phyloP scores from a whole-genome alignment of 2,329 filamentous ascomycete species.

The Penicillium sp. region DNA sequence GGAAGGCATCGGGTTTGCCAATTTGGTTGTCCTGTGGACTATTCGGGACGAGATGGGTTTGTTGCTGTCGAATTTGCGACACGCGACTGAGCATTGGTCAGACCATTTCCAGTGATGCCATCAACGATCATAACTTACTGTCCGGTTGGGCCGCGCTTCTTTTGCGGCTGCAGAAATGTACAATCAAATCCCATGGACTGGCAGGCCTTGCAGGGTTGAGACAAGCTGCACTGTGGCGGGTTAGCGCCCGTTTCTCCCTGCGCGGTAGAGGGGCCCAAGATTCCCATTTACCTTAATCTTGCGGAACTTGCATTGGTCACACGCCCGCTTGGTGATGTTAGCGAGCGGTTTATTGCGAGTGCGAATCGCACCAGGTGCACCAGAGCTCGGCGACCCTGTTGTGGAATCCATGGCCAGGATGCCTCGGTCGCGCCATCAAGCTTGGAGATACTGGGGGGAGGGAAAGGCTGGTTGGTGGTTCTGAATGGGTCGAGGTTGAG shows the following conservation, averaged over 20 bases:
- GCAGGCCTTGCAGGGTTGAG: slow-evolving; percentile 41
- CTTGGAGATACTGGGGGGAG: not conserved
- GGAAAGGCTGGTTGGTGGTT: slow-evolving; percentile 1
- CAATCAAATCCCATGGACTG: slow-evolving; percentile 41
- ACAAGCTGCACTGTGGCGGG: slow-evolving; percentile 38
- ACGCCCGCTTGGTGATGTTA: slow-evolving; percentile 37
- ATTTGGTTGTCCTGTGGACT: slow-evolving; percentile 14
- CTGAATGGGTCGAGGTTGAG: slow-evolving; percentile 8
- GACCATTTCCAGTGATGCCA: not conserved
- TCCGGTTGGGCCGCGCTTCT: slow-evolving; percentile 42
- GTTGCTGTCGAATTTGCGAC: slow-evolving; percentile 39
- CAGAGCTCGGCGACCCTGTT: slow-evolving; percentile 19
- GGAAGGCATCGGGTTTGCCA: slow-evolving; percentile 20
- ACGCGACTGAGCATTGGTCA: slow-evolving; percentile 31
- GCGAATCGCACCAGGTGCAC: slow-evolving; percentile 23
- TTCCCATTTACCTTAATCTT: slow-evolving; percentile 35
- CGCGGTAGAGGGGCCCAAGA: not conserved
- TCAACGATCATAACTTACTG: slow-evolving; percentile 30
- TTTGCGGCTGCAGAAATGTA: slow-evolving; percentile 44
- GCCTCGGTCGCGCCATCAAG: slow-evolving; percentile 18
- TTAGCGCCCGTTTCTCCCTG: slow-evolving; percentile 8
- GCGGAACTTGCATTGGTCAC: slow-evolving; percentile 44
- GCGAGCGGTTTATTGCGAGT: slow-evolving; percentile 24
- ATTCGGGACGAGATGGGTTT: slow-evolving; percentile 24
- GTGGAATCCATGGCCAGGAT: slow-evolving; percentile 25